Base-by-base conservation (phyloP, 106 monocot genomes). In the Allium fistulosum region DNA sequence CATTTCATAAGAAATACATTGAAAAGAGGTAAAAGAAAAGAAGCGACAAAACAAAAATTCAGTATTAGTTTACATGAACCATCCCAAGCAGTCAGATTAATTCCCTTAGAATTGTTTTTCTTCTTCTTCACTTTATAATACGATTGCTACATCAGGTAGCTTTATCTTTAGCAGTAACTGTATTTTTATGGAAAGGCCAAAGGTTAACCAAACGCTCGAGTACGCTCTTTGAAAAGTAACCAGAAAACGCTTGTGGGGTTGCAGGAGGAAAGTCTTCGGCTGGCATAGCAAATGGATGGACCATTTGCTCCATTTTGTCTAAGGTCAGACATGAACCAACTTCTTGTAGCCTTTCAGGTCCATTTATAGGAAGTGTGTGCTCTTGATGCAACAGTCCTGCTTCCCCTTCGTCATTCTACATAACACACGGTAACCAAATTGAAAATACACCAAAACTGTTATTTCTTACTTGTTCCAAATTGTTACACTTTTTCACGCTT, bases 291-390 rank as follows among this genome's bases (percentile, higher is more conserved):
- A 97, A 97, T 18, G 87, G 84, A 6, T 84, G 84, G 8, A 92
- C 61, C 97, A 97, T 89, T 71, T 74, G 83, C 76, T 92, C 97
- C 85, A 92, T 84, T 69, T 81, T 92, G 17, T 89, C 89, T 8
- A 92, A 71, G 12, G 97, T 86, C 47, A 88, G 86, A 78, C 68
- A 97, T 4, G 89, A 77, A 1, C 78, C 82, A 14, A 66, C 71
- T 69, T 97, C 97, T 45, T 87, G 92, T 71, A 97, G 74, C 53
- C 97, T 92, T 72, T 97, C 97, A 2, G 97, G 97, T 22, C 97
- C 92, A 77, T 77, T 97, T 67, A 97, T 92, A 0, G 92, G 97
- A 68, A 97, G 71, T 46, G 92, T 97, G 79, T 97, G 97, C 75
- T 92, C 97, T 76, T 92, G 92, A 67, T 71, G 92, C 75, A 92